Conservation (phyloP, 1,284 basidiomycete species). For the Schizopora paradoxa region DNA sequence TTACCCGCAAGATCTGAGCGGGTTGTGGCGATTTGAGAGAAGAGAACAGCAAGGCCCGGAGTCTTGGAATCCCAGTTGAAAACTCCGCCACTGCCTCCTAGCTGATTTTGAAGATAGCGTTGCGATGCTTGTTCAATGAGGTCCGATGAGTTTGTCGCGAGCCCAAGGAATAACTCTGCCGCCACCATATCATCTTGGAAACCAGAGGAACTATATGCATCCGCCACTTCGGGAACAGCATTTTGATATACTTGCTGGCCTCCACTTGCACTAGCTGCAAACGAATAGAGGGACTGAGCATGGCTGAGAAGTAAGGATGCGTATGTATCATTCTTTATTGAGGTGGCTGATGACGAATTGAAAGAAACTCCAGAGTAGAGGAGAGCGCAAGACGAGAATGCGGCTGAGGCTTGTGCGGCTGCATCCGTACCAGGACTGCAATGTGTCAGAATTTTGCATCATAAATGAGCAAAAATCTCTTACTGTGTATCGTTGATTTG, state of each 20-base stretch:
- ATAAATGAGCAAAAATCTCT: constrained; percentile 10
- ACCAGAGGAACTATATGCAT: constrained; percentile 69
- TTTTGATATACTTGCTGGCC: constrained; percentile 56
- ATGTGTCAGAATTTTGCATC: not conserved
- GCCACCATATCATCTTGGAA: constrained; percentile 68
- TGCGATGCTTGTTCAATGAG: constrained; percentile 62
- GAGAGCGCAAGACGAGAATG: constrained; percentile 80
- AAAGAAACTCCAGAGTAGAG: constrained; percentile 64
- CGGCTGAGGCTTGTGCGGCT: constrained; percentile 76
- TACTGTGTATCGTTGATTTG: constrained; percentile 66
- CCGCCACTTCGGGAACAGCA: constrained; percentile 57
- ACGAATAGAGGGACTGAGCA: constrained; percentile 67
- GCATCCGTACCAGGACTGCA: constrained; percentile 81
- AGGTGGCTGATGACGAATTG: constrained; percentile 50
- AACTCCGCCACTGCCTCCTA: constrained; percentile 50
- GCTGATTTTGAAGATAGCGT: constrained; percentile 55
- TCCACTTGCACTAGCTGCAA: constrained; percentile 61
- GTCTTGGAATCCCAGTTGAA: constrained; percentile 90
- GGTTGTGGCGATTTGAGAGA: constrained; percentile 57
- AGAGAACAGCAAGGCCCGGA: constrained; percentile 72
- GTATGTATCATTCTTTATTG: constrained; percentile 72
- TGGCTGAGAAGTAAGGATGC: constrained; percentile 65
- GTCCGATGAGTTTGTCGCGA: constrained; percentile 58
- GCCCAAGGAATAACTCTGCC: constrained; percentile 72
- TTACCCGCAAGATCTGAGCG: constrained; percentile 46